Evolutionary conservation across 108 stramenopile genomes (phyloP), one percentile per base, ranked within the genome.

Genomic region (Aureococcus anophagefferens): DNA sequence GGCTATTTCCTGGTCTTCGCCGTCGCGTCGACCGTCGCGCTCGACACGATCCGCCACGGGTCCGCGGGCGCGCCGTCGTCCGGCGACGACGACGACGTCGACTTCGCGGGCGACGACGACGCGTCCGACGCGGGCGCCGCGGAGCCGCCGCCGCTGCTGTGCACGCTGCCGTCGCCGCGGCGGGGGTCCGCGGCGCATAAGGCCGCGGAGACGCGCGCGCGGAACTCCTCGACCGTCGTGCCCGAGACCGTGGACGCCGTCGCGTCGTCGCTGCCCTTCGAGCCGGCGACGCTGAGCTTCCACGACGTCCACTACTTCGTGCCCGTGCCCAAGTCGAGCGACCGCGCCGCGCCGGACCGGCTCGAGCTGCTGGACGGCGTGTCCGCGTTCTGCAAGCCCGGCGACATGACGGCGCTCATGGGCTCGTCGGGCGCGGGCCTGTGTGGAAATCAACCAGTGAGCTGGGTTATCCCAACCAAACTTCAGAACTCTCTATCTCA

Each of bases 351-450:
- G 37, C 37, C 37, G 37, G 7, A 40, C 4, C 7, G 4, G 37
- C 11, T 40, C 4, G 76, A 80, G 25, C 77, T 87, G 9, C 80
- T 87, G 29, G 30, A 67, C 13, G 66, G 66, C 16, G 78, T 87
- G 30, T 51, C 64, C 28, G 85, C 81, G 31, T 78, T 59, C 63
- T 75, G 72, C 65, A 76, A 74, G 30, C 81, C 81, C 17, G 76
- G 78, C 34, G 30, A 35, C 31, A 63, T 84, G 74, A 86, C 83
- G 14, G 85, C 85, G n/a, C 79, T 87, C 29, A 84, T 84, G 83
- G 86, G 86, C 17, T 75, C 46, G 31, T 74, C 72, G 14, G 85
- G 83, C 15, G n/a, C n/a, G n/a, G n/a, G n/a, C n/a, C n/a, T n/a
- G n/a, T n/a, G n/a, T n/a, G n/a, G n/a, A n/a, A n/a, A n/a, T n/a